Percentiles rank a stretch among this genome's conserved stretches.
phyloP scores from a whole-genome alignment of 139 green algal genomes.

The Haematococcus lacustris region DNA sequence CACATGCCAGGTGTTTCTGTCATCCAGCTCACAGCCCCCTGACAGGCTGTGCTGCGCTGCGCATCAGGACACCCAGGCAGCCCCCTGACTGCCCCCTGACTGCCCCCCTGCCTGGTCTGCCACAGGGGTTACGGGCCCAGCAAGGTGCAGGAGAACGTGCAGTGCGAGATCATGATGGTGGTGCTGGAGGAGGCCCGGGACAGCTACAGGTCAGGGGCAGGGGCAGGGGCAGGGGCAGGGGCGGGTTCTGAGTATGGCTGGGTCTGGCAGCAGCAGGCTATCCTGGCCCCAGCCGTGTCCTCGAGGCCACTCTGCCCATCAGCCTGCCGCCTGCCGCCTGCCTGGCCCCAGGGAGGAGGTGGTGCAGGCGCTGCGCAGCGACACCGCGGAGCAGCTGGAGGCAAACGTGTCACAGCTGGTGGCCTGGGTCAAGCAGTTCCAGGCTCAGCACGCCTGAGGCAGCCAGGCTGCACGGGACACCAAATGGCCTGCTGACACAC shows the following conservation, averaged over 20 bases:
- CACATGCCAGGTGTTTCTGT: too few relatives aligned
- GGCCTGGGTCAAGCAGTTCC: too few relatives aligned
- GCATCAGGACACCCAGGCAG: too few relatives aligned
- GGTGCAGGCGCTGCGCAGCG: constrained; percentile 71
- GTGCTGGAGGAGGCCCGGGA: constrained; percentile 88
- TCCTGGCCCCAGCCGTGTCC: background rate
- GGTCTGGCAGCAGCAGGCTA: background rate
- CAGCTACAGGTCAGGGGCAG: constrained; percentile 71
- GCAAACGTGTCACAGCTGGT: constrained; percentile 53
- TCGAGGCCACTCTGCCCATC: background rate
- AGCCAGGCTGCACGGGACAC: too few relatives aligned
- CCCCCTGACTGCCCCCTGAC: too few relatives aligned
- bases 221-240: background rate
- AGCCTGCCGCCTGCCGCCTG: background rate
- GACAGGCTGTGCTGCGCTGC: too few relatives aligned
- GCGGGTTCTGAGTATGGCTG: background rate
- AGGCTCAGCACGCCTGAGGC: too few relatives aligned
- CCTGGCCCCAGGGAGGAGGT: constrained; percentile 59
- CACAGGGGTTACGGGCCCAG: constrained; percentile 73
- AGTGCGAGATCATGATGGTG: constrained; percentile 98
- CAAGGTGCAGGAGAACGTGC: constrained; percentile 92
- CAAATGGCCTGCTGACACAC: too few relatives aligned
- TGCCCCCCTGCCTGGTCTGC: too few relatives aligned
- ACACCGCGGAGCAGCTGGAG: constrained; percentile 91
- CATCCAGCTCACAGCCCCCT: too few relatives aligned